phyloP scores from a whole-genome alignment of 768 basidiomycete species.

The Gautieria morchelliformis region DNA sequence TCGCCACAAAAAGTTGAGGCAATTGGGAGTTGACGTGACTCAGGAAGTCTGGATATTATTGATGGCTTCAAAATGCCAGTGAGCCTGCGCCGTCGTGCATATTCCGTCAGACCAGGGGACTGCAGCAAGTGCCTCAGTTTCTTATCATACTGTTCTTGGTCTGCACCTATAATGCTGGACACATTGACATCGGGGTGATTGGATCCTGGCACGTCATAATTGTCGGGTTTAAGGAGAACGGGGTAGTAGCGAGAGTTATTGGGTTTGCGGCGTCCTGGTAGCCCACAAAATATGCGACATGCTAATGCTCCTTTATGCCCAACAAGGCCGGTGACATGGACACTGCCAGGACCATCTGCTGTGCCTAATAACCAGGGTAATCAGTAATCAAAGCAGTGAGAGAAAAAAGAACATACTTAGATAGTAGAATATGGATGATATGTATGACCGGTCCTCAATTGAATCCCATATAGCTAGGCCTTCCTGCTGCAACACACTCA shows the following conservation, averaged over 20 bases:
- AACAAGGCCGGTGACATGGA: too few relatives aligned
- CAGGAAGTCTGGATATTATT: slow-evolving; percentile 26
- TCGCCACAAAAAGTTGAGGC: slow-evolving; percentile 18
- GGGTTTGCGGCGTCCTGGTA: slow-evolving; percentile 23
- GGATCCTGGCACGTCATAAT: slow-evolving; percentile 16
- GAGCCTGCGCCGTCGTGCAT: slow-evolving; percentile 13
- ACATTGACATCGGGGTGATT: slow-evolving; percentile 15
- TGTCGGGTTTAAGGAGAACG: slow-evolving; percentile 18
- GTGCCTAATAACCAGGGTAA: too few relatives aligned
- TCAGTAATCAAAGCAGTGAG: too few relatives aligned
- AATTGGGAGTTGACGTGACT: background rate
- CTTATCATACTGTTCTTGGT: background rate
- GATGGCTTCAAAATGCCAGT: slow-evolving; percentile 29
- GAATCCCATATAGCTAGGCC: too few relatives aligned
- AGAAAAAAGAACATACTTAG: too few relatives aligned
- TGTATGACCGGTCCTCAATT: too few relatives aligned
- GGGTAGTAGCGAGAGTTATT: slow-evolving; percentile 26
- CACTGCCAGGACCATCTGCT: too few relatives aligned
- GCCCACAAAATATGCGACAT: slow-evolving; percentile 25
- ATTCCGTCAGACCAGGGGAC: background rate
- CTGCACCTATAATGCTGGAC: background rate
- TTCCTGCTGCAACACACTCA: too few relatives aligned
- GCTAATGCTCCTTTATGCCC: slow-evolving; percentile 21
- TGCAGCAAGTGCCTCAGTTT: too few relatives aligned
- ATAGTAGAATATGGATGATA: too few relatives aligned